Evolutionary conservation across 441 rosid species (phyloP).

Genomic region (Corymbia calophylla): DNA sequence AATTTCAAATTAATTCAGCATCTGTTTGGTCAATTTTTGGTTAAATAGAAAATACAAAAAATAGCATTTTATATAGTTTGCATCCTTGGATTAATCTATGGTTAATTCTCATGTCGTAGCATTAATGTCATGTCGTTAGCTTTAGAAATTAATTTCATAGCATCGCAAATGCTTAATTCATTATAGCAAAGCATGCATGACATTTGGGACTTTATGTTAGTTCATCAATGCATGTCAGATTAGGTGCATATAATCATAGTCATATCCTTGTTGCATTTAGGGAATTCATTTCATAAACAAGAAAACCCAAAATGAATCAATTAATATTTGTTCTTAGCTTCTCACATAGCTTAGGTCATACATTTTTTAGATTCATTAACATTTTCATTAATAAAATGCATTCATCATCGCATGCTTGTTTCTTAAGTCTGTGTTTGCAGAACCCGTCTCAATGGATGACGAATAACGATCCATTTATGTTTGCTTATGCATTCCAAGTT

Average conservation of each 20-base stretch:
- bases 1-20: not conserved
- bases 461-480: not conserved
- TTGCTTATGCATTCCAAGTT: not conserved
- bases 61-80: not conserved
- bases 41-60: too few species aligned
- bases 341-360: not conserved
- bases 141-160: not conserved
- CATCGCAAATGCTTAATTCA: not conserved
- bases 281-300: not conserved
- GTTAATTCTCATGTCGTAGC: not conserved
- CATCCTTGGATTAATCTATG: not conserved
- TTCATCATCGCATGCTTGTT: not conserved
- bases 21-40: too few species aligned
- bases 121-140: not conserved
- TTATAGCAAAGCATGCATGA: not conserved
- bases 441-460: not conserved
- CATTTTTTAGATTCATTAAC: not conserved
- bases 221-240: not conserved
- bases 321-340: not conserved
- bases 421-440: not conserved
- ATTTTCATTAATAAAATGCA: not conserved
- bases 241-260: not conserved
- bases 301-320: not conserved
- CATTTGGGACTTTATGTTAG: not conserved
- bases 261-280: not conserved